Evolutionary conservation across 257 asterid species (phyloP), one percentile per base, ranked within the genome.

Genomic region (Solanum chiquidenum): DNA sequence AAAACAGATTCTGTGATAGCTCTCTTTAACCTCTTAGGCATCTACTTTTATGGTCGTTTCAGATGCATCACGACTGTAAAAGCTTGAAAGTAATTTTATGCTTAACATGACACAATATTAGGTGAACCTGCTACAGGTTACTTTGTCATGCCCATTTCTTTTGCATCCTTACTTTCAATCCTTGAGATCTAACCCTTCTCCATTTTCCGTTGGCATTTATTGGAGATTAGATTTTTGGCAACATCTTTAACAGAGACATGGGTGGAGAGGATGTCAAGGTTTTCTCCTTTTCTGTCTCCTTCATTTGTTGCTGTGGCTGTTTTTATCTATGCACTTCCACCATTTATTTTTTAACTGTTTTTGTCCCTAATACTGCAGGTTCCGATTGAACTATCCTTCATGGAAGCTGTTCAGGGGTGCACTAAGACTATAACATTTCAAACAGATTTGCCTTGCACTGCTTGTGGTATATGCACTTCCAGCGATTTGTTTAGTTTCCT

Each of bases 391-490:
- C 88, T 97, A 69, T 95, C 99, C 82, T 97, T 97, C 90, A 97
- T 97, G 98, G 98, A 97, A 92, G 99, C 99, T 88, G 94, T 97
- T 87, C 98, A 95, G 90, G 98, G 98, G 83, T 97, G 99, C 95
- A 25, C 90, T 91, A 97, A 92, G 91, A 95, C 96, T 46, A 74
- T 97, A 64, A 91, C 95, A 29, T 86, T 95, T 91, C 60, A 88
- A 72, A 93, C 98, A 73, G 98, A 94, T 87, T 86, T 94, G 92
- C 92, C 93, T 86, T 95, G 99, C 86, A 88, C 86, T 91, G 83
- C 97, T 88, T 97, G 99, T 89, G 98, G 99, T 97, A 95, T 38
- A 69, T 74, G 46, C 58, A 21, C 34, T 38, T n/a, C 23, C 58
- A 23, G 27, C 35, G 9, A 16, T 37, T 38, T 72, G 69, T 25